A percentile compares a stretch with the other conserved stretches of the same genome.
phyloP scores from a whole-genome alignment of 805 yeast species.

The Candida nitratophila region DNA sequence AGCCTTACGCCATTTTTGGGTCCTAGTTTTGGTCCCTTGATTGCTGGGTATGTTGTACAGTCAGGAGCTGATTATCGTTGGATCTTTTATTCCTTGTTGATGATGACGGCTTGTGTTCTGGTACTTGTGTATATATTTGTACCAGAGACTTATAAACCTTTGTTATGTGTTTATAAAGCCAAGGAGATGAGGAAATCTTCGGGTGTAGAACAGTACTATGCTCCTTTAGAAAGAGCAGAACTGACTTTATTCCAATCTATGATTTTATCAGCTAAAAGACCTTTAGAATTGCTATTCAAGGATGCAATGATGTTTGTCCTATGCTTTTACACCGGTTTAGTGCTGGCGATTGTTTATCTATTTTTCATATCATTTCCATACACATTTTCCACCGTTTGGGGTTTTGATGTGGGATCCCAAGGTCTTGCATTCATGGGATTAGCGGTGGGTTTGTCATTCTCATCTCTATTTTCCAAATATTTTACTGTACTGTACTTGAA shows the following conservation, averaged over 20 bases:
- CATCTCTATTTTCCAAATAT: conserved; percentile 29
- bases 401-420: conserved; percentile 45
- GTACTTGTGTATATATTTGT: conserved; percentile 18
- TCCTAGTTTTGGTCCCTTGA: conserved; percentile 62
- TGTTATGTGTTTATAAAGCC: conserved; percentile 44
- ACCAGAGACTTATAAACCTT: conserved; percentile 43
- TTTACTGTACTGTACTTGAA: conserved; percentile 26
- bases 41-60: conserved; percentile 53
- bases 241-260: conserved; percentile 33
- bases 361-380: conserved; percentile 62
- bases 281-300: conserved; percentile 36
- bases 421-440: conserved; percentile 62
- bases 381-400: conserved; percentile 46
- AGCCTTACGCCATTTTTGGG: conserved; percentile 62
- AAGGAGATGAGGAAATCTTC: conserved; percentile 36
- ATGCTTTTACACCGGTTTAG: conserved; percentile 50
- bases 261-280: conserved; percentile 41
- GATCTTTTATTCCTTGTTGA: conserved; percentile 60
- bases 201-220: conserved; percentile 29
- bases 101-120: conserved; percentile 33
- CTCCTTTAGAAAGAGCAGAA: conserved; percentile 34
- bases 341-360: conserved; percentile 54
- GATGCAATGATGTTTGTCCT: conserved; percentile 54
- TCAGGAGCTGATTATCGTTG: conserved; percentile 53
- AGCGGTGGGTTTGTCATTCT: conserved; percentile 42